phyloP scores from a whole-genome alignment of 495 filamentous ascomycete species.

The Trichoderma asperelloides region DNA sequence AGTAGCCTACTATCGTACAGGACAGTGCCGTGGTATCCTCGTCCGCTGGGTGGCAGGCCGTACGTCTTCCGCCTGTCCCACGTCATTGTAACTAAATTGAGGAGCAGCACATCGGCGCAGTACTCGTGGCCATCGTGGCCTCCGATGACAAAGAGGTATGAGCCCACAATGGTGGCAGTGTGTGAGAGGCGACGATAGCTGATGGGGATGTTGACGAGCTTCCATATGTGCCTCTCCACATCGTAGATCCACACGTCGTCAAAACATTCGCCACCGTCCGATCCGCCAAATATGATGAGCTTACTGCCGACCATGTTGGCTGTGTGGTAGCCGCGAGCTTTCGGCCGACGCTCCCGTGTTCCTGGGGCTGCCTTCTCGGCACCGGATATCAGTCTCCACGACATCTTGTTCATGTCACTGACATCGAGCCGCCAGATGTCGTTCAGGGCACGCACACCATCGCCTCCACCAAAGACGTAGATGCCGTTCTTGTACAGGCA shows the following conservation, averaged over 20 bases:
- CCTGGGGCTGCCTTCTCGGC: constrained; percentile 17
- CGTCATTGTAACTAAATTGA: constrained; percentile 60
- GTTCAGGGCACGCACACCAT: constrained; percentile 55
- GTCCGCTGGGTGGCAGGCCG: constrained; percentile 49
- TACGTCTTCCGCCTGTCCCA: constrained; percentile 57
- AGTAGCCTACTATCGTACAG: constrained; percentile 52
- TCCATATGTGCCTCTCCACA: constrained; percentile 47
- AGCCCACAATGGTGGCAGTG: constrained; percentile 56
- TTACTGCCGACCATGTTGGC: constrained; percentile 62
- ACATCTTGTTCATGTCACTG: constrained; percentile 50
- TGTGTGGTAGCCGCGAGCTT: constrained; percentile 57
- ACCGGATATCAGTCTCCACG: constrained; percentile 51
- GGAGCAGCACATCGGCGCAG: constrained; percentile 52
- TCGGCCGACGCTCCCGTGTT: constrained; percentile 34
- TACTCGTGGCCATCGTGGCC: constrained; percentile 62
- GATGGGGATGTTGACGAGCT: constrained; percentile 39
- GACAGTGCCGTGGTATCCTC: constrained; percentile 56
- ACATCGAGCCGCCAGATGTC: constrained; percentile 61
- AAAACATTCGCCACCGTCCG: constrained; percentile 58
- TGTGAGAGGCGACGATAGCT: constrained; percentile 52
- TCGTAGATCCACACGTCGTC: constrained; percentile 62
- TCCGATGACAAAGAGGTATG: constrained; percentile 56
- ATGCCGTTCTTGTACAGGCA: constrained; percentile 59
- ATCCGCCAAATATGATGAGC: constrained; percentile 58
- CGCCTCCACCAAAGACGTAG: constrained; percentile 58